Evolutionary conservation across 1,284 basidiomycete species (phyloP), one percentile per base, ranked within the genome.

Genomic region (Phlebopus sp.): DNA sequence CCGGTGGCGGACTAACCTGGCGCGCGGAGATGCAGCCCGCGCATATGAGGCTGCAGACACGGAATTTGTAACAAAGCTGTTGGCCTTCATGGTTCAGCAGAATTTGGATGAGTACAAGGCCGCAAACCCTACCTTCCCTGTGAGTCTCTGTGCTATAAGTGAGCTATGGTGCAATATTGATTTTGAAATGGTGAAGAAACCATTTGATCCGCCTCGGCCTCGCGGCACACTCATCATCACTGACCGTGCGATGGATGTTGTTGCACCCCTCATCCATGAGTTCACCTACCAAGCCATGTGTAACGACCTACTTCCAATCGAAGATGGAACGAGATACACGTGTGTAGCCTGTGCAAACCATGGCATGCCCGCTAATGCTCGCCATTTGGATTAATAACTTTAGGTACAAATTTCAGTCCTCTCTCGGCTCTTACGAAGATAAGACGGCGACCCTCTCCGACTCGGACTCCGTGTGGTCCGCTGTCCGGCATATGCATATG

Each of bases 201-300:
- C 77, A 27, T 59, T 64, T 31, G 90, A 92, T 54, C 70, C 78
- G 1, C 71, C 75, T 11, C 75, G 92, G 50, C 86, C 87, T n/a
- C 81, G 88, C 46, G 83, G 80, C 7, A 88, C 92, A 11, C 71
- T 99, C 30, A 81, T 99, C 59, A 89, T 99, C 55, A 96, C 95
- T 1, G 97, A 99, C 68, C 83, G 97, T 14, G 82, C 93, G 2
- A 94, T 99, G 88, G 97, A 99, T 69, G 84, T 86, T 52, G 67
- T 89, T 14, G 88, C 92, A 1, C 96, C 97, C 0, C 81, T 98
- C 54, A 67, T 98, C 37, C 97, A 99, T 66, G 97, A 99, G 62
- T 99, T 99, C 64, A 97, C 94, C 34, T 99, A 99, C 67, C 97
- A 99, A 68, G 96, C 97, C 1, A 99, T 99, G 97, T 88, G 86